phyloP scores from a whole-genome alignment of 495 filamentous ascomycete species.

The Patellaria atrata region DNA sequence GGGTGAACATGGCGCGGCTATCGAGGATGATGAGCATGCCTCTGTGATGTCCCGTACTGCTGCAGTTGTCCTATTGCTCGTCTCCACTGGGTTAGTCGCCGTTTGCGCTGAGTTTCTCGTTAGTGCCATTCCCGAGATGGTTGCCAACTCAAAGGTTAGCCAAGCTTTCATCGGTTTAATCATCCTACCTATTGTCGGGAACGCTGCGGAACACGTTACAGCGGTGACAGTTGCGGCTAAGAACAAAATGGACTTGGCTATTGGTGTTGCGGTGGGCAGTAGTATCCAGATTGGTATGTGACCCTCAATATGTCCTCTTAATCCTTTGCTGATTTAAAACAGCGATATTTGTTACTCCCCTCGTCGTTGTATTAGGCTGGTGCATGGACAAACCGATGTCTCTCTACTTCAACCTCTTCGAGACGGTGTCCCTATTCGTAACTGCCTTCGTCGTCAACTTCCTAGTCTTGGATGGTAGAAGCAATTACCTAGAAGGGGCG shows the following conservation, averaged over 20 bases:
- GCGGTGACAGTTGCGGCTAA: slow-evolving; percentile 78
- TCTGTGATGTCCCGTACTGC: slow-evolving; percentile 56
- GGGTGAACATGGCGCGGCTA: slow-evolving; percentile 11
- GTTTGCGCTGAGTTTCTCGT: slow-evolving; percentile 82
- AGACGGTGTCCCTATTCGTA: slow-evolving; percentile 75
- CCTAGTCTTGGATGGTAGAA: slow-evolving; percentile 70
- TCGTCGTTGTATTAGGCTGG: slow-evolving; percentile 86
- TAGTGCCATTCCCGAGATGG: slow-evolving; percentile 59
- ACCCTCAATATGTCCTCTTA: neutral
- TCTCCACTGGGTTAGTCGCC: slow-evolving; percentile 68
- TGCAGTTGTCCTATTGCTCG: slow-evolving; percentile 56
- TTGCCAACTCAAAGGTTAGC: slow-evolving; percentile 46
- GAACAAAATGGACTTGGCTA: slow-evolving; percentile 93
- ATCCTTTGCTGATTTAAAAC: neutral
- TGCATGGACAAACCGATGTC: slow-evolving; percentile 68
- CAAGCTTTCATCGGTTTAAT: slow-evolving; percentile 81
- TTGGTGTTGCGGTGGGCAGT: slow-evolving; percentile 76
- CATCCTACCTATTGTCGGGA: slow-evolving; percentile 79
- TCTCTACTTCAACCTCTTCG: slow-evolving; percentile 83
- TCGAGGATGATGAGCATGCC: slow-evolving; percentile 24
- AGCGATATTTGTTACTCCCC: slow-evolving; percentile 76
- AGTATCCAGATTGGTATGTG: slow-evolving; percentile 59
- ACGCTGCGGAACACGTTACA: slow-evolving; percentile 85
- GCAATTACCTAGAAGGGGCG: slow-evolving; percentile 79
- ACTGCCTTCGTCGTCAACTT: slow-evolving; percentile 85